Evolutionary conservation across 164 flowering plant species (phyloP), one percentile per base, ranked within the genome.

Genomic region (grape (Vitis vinifera)): DNA sequence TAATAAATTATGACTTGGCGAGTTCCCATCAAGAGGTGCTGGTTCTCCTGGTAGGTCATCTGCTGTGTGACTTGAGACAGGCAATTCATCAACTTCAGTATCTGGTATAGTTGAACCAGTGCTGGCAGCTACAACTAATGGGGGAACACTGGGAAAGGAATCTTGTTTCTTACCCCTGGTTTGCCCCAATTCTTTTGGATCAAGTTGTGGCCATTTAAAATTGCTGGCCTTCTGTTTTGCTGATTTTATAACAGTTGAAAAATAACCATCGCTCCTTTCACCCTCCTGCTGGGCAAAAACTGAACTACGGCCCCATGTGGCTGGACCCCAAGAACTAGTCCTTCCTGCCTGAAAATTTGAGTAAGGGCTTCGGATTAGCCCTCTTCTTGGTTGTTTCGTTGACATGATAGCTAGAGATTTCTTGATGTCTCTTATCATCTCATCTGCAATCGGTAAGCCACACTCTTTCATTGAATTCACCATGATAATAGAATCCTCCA

Each of bases 391-490:
- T 68, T 86, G 86, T 55, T 81, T 81, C 6, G 79, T 64, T 56
- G 91, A 88, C 84, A 90, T 82, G 65, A 88, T 57, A 0, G 72
- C 70, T 13, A 94, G 80, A 59, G 94, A 90, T 56, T 82, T 83
- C 65, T 77, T 86, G 48, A 92, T 90, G 69, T 90, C 94, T 73
- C 66, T 73, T 19, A 87, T 80, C 98, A 94, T 92, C 59, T 83
- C 93, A 71, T 87, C 88, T 30, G 85, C 88, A 65, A 90, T 80
- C 12, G 81, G 77, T 17, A 70, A 69, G 23, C 97, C 98, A 68
- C 86, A 87, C 47, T 86, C 89, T 74, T 86, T 90, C 97, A 94
- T 90, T 47, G 98, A 92, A 29, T 76, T 80, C 77, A 90, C 79
- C 85, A 83, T 74, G 48, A 74, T 44, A 31, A 94, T 82, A 27